Evolutionary conservation across 2,329 filamentous ascomycete species (phyloP).

Genomic region (Knufia petricola): DNA sequence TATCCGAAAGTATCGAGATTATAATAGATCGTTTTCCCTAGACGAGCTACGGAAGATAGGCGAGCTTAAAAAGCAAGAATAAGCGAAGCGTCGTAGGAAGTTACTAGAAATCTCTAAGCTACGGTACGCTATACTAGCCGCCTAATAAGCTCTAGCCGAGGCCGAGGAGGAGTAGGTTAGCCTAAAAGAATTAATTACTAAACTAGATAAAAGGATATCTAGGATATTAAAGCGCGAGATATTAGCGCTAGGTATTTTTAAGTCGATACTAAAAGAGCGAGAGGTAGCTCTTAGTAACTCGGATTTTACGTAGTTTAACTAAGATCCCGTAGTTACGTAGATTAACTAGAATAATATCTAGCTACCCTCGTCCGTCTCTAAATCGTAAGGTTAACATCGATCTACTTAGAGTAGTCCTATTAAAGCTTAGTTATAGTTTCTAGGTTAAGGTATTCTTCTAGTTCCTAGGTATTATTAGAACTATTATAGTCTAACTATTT

Average conservation of each 20-base stretch:
- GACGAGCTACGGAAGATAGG: conserved; percentile 3
- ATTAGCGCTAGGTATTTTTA: neutral
- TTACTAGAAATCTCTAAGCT: neutral
- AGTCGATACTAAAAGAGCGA: neutral
- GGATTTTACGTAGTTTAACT: too few species aligned
- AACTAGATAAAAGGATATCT: neutral
- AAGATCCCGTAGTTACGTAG: too few species aligned
- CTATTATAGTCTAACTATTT: conserved; percentile 10
- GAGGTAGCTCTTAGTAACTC: neutral
- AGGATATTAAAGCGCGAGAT: conserved; percentile 8
- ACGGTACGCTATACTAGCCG: too few species aligned
- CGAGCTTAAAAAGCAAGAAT: conserved; percentile 1
- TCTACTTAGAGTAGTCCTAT: too few species aligned
- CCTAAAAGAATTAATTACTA: neutral
- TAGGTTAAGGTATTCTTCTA: neutral
- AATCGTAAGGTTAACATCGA: too few species aligned
- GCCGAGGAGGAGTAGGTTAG: neutral
- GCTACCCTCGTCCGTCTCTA: too few species aligned
- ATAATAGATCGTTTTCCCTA: conserved; percentile 4
- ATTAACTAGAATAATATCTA: too few species aligned
- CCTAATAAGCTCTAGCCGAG: too few species aligned
- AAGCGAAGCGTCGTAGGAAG: conserved; percentile 1
- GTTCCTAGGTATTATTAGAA: neutral
- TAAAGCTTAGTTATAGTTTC: too few species aligned
- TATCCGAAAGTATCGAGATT: neutral